Percentiles rank a stretch among this genome's conserved stretches.
phyloP scores from a whole-genome alignment of 805 yeast species.

The Wickerhamiella allomyrinae region DNA sequence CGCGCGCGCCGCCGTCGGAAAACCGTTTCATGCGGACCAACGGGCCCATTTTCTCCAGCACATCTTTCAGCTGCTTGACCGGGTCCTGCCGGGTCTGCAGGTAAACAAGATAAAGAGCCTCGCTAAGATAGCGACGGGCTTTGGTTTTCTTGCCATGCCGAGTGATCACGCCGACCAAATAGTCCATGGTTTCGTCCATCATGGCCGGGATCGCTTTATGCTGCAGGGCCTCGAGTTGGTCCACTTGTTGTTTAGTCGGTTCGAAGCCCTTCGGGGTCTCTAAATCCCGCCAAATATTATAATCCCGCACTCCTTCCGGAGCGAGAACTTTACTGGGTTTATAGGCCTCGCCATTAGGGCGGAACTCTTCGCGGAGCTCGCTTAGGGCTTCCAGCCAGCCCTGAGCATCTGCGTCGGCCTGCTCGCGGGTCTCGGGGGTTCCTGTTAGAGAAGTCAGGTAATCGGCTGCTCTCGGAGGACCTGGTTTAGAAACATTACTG shows the following conservation, averaged over 20 bases:
- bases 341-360: constrained; percentile 24
- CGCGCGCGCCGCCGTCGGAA: constrained; percentile 77
- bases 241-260: constrained; percentile 53
- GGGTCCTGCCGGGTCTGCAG: constrained; percentile 69
- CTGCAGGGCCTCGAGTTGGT: constrained; percentile 37
- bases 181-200: constrained; percentile 57
- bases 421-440: constrained; percentile 9
- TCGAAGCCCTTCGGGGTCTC: constrained; percentile 9
- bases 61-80: constrained; percentile 53
- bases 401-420: constrained; percentile 28
- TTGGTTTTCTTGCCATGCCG: constrained; percentile 74
- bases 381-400: constrained; percentile 31
- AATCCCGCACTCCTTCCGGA: constrained; percentile 27
- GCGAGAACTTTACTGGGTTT: constrained; percentile 30
- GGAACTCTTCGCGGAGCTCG: constrained; percentile 27
- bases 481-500: too few species aligned
- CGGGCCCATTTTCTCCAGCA: constrained; percentile 75
- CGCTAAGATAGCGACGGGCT: constrained; percentile 58
- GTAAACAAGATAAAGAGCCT: constrained; percentile 68
- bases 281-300: constrained; percentile 14
- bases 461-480: too few species aligned
- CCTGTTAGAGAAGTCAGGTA: constrained; percentile 11
- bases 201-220: constrained; percentile 43
- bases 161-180: constrained; percentile 80
- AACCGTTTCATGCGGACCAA: constrained; percentile 61